Conservation (phyloP, 1,139 yeast genomes). For the Chernovozyma aurita region DNA sequence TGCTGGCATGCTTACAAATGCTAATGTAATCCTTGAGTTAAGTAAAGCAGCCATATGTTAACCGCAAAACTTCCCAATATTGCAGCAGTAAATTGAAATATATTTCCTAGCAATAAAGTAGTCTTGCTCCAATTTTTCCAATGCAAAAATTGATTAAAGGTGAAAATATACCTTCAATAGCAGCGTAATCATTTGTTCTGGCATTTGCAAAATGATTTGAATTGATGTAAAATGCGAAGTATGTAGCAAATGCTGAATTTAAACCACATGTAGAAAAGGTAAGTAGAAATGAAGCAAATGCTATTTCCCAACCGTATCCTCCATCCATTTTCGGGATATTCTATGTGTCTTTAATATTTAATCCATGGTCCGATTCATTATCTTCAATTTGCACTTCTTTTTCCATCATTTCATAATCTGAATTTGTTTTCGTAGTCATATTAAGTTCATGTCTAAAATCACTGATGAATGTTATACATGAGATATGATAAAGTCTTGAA, state of each 20-base stretch:
- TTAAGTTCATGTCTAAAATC: too few relatives aligned
- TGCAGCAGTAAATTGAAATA: constrained; percentile 47
- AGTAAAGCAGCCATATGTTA: constrained; percentile 48
- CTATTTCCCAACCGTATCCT: constrained; percentile 48
- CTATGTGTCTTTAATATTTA: background rate
- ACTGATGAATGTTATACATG: too few relatives aligned
- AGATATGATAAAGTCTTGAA: too few relatives aligned
- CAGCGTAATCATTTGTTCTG: constrained; percentile 34
- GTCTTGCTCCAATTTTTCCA: constrained; percentile 38
- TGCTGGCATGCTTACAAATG: constrained; percentile 40
- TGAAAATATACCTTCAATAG: constrained; percentile 35
- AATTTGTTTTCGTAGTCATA: too few relatives aligned
- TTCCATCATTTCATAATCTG: too few relatives aligned
- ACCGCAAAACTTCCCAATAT: constrained; percentile 52
- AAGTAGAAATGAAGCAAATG: constrained; percentile 36
- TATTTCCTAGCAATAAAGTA: constrained; percentile 38
- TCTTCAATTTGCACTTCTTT: too few relatives aligned
- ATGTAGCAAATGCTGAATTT: constrained; percentile 52
- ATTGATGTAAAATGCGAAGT: constrained; percentile 40
- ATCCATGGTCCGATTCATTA: background rate
- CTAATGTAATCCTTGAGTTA: constrained; percentile 52
- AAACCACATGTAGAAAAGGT: constrained; percentile 51
- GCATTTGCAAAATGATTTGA: constrained; percentile 37
- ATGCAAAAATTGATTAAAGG: constrained; percentile 38
- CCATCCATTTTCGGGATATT: constrained; percentile 24